Evolutionary conservation across 768 basidiomycete genomes (phyloP).

Genomic region (Pisolithus tinctorius): DNA sequence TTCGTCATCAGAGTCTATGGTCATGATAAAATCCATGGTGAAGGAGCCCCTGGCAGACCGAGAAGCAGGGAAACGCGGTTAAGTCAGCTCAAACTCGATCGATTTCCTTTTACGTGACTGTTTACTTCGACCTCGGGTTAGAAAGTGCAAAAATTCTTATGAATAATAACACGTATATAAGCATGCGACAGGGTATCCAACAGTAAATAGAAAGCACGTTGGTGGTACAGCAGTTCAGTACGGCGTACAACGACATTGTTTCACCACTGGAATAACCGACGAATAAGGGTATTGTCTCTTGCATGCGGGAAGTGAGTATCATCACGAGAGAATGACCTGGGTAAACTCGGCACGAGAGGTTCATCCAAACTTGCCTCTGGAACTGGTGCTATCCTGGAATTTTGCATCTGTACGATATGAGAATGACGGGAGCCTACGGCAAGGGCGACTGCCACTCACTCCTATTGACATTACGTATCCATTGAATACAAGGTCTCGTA

Average conservation of each 20-base stretch:
- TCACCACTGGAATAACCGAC: slow-evolving; percentile 45
- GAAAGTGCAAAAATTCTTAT: not conserved
- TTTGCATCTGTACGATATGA: slow-evolving; percentile 48
- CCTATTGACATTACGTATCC: slow-evolving; percentile 63
- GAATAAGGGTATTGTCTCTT: slow-evolving; percentile 41
- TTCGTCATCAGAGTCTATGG: slow-evolving; percentile 76
- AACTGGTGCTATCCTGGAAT: slow-evolving; percentile 51
- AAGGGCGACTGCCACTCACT: slow-evolving; percentile 32
- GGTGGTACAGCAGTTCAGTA: slow-evolving; percentile 23
- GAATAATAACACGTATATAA: slow-evolving; percentile 8
- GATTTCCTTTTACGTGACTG: no score
- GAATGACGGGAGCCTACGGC: not conserved
- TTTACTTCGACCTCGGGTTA: no score
- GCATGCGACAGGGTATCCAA: slow-evolving; percentile 33
- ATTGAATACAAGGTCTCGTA: slow-evolving; percentile 50
- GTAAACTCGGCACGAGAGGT: slow-evolving; percentile 27
- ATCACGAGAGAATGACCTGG: slow-evolving; percentile 27
- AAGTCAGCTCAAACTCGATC: no score
- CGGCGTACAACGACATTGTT: slow-evolving; percentile 8
- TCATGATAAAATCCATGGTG: slow-evolving; percentile 66
- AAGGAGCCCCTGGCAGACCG: not conserved
- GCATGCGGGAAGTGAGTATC: slow-evolving; percentile 24
- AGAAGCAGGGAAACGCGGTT: no score
- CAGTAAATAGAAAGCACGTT: slow-evolving; percentile 17
- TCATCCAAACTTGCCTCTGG: slow-evolving; percentile 38